These are phyloP conservation scores for Fusarium odoratissimum DNA, from an alignment of 2,329 filamentous ascomycete species.

Conservation along the genomic window DNA sequence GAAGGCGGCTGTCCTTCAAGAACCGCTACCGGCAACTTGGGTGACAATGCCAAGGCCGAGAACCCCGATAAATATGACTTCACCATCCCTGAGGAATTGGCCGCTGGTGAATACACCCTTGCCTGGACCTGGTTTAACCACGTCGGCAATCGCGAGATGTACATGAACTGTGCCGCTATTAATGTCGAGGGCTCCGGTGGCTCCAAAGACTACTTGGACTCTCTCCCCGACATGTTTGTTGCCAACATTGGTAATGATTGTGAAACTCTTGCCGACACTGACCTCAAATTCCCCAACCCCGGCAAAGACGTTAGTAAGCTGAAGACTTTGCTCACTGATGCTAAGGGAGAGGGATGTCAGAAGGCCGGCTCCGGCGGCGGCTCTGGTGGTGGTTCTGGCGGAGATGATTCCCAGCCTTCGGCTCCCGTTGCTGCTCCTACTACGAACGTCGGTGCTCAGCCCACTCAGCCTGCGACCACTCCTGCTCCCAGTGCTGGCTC, in stretches of 20 bases:
- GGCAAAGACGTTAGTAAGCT: constrained; percentile 66
- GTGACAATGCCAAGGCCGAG: constrained; percentile 14
- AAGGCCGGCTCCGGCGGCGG: neutral
- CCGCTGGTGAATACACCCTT: constrained; percentile 80
- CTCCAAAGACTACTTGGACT: constrained; percentile 63
- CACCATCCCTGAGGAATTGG: constrained; percentile 76
- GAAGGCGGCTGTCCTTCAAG: constrained; percentile 84
- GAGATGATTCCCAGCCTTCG: neutral
- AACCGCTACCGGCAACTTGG: constrained; percentile 68
- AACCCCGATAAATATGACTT: constrained; percentile 72
- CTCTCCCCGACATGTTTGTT: constrained; percentile 77
- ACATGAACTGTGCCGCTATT: constrained; percentile 93
- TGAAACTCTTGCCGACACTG: constrained; percentile 44
- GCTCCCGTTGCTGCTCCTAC: constrained; percentile 48
- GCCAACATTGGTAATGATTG: constrained; percentile 73
- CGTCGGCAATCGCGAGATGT: constrained; percentile 93
- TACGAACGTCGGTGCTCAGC: neutral
- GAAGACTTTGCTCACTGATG: constrained; percentile 39
- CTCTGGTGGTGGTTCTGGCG: neutral
- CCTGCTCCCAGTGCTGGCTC: neutral
- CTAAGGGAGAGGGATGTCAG: neutral
- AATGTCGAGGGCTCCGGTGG: constrained; percentile 68
- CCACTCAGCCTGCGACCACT: neutral
- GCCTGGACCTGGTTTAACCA: constrained; percentile 98
- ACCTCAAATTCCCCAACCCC: constrained; percentile 62